phyloP scores from a whole-genome alignment of 257 asterid species.

The Solanum habrochaites region DNA sequence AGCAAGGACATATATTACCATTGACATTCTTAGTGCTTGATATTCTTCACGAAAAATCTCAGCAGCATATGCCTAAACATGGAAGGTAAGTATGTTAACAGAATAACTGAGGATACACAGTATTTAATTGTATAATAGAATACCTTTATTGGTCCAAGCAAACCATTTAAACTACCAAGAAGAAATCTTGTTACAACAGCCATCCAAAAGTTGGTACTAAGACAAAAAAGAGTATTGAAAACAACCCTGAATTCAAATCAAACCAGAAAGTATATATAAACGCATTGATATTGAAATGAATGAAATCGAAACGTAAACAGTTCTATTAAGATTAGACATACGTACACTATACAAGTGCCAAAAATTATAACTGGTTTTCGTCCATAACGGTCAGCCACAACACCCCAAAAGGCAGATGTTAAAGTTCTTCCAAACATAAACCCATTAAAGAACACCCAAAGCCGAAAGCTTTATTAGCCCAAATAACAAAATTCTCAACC shows the following conservation, averaged over 20 bases:
- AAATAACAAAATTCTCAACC: no score
- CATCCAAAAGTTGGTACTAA: slow-evolving; percentile 78
- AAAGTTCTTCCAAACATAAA: slow-evolving; percentile 76
- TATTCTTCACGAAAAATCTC: slow-evolving; percentile 71
- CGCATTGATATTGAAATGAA: background rate
- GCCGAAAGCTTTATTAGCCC: no score
- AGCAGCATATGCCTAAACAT: slow-evolving; percentile 61
- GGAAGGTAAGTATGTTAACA: background rate
- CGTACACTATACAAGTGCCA: slow-evolving; percentile 27
- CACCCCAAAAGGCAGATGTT: slow-evolving; percentile 78
- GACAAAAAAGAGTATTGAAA: slow-evolving; percentile 66
- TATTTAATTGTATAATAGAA: background rate
- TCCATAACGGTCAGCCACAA: slow-evolving; percentile 69
- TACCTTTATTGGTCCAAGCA: slow-evolving; percentile 69
- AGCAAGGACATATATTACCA: slow-evolving; percentile 39
- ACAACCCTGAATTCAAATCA: slow-evolving; percentile 41
- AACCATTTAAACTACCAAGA: slow-evolving; percentile 73
- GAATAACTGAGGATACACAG: background rate
- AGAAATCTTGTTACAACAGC: slow-evolving; percentile 69
- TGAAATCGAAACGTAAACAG: background rate
- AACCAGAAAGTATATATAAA: background rate
- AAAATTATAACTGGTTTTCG: slow-evolving; percentile 65
- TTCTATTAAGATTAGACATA: background rate
- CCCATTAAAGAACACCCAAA: no score
- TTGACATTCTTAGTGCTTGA: slow-evolving; percentile 77